phyloP scores from a whole-genome alignment of 345 rosid genomes.

The Eucalyptus marginata region DNA sequence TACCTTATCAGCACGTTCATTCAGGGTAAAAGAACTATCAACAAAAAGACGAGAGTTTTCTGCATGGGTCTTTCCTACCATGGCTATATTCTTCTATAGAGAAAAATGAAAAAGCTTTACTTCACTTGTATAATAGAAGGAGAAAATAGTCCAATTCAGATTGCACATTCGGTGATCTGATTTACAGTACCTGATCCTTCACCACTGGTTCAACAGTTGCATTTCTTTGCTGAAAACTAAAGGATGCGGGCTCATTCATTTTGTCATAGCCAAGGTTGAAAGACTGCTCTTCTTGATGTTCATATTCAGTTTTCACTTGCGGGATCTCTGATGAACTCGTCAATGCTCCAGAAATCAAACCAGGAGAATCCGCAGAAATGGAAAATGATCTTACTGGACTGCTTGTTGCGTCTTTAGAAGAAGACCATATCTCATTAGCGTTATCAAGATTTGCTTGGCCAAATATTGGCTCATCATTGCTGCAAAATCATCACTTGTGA shows the following conservation, averaged over 20 bases:
- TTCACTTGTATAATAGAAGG: neutral
- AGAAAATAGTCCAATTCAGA: neutral
- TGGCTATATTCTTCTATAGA: neutral
- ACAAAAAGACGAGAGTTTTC: conserved; percentile 5
- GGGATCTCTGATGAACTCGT: conserved; percentile 14
- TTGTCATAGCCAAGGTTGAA: conserved; percentile 21
- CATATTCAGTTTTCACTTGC: conserved; percentile 35
- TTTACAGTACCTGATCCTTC: conserved; percentile 41
- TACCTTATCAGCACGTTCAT: conserved; percentile 25
- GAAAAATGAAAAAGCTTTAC: neutral
- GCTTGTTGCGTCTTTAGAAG: conserved; percentile 46
- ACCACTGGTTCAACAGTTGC: conserved; percentile 2
- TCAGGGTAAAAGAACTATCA: conserved; percentile 5
- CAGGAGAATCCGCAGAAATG: conserved; percentile 29
- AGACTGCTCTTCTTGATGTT: conserved; percentile 32
- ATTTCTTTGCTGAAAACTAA: conserved; percentile 15
- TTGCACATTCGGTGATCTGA: neutral
- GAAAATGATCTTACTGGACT: conserved; percentile 45
- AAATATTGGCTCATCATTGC: conserved; percentile 83
- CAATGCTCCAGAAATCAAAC: conserved; percentile 27
- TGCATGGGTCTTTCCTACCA: conserved; percentile 1
- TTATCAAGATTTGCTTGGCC: conserved; percentile 52
- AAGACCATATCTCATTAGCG: conserved; percentile 72
- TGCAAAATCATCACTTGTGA: conserved; percentile 94
- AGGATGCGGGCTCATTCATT: conserved; percentile 28